A percentile compares a stretch with the other conserved stretches of the same genome.
phyloP scores from a whole-genome alignment of 1,139 yeast genomes.

The Hyphopichia burtonii region DNA sequence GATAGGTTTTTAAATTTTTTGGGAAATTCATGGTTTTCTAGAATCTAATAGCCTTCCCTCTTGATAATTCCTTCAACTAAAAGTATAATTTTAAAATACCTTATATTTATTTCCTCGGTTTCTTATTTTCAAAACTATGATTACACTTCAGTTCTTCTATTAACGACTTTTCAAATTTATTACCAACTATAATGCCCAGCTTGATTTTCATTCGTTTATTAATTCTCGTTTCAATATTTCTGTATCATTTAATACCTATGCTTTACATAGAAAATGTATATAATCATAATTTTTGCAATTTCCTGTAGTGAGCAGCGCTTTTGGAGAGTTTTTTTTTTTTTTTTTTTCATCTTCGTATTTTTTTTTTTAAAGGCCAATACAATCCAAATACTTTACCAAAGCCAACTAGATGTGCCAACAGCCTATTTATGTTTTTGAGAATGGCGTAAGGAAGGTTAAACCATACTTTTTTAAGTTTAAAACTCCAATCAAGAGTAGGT shows the following conservation, averaged over 20 bases:
- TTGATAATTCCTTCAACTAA: neutral
- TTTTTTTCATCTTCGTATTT: no score
- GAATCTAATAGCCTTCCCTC: neutral
- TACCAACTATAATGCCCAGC: neutral
- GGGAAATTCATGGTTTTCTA: neutral
- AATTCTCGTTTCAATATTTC: neutral
- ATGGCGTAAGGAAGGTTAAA: slow-evolving; percentile 43
- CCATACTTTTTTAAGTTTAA: slow-evolving; percentile 44
- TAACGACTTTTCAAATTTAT: neutral
- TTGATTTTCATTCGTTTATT: neutral
- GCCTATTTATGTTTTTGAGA: slow-evolving; percentile 22
- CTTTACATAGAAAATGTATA: neutral
- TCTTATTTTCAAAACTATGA: neutral
- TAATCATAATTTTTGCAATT: neutral
- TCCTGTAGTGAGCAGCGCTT: neutral
- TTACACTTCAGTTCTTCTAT: neutral
- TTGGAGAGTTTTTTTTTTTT: no score
- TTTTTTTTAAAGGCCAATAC: no score
- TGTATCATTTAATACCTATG: neutral
- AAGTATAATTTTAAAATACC: no score
- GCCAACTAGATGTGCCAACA: neutral
- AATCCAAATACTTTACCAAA: no score
- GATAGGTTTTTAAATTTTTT: neutral
- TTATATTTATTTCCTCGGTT: neutral
- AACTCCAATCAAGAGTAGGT: slow-evolving; percentile 48